Evolutionary conservation across 2,329 filamentous ascomycete genomes (phyloP).

Genomic region (Sporothrix euskadiensis): DNA sequence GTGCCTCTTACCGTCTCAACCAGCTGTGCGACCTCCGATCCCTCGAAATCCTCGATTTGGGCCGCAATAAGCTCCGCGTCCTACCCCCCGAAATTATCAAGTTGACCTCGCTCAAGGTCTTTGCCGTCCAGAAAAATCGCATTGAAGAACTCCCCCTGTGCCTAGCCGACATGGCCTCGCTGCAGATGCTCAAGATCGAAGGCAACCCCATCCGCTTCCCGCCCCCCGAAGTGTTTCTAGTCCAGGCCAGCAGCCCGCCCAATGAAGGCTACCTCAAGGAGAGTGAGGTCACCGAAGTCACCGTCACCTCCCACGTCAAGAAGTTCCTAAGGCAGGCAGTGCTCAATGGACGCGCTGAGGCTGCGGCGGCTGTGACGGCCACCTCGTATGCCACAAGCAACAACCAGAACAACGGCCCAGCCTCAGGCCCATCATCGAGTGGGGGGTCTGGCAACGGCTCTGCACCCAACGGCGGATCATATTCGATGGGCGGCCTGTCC

Average conservation of each 20-base stretch:
- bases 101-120: conserved; percentile 81
- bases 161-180: conserved; percentile 82
- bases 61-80: conserved; percentile 77
- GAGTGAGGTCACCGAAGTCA: conserved; percentile 63
- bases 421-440: conserved; percentile 20
- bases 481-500: conserved; percentile 31
- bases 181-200: conserved; percentile 86
- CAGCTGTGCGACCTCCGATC: conserved; percentile 84
- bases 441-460: conserved; percentile 22
- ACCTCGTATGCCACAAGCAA: background rate
- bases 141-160: conserved; percentile 82
- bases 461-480: background rate
- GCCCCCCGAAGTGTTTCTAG: conserved; percentile 66
- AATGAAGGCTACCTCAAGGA: conserved; percentile 60
- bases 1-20: conserved; percentile 22
- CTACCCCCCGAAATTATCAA: conserved; percentile 79
- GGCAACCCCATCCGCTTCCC: conserved; percentile 85
- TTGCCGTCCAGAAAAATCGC: conserved; percentile 83
- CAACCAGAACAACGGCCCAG: conserved; percentile 1
- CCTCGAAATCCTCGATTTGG: conserved; percentile 89
- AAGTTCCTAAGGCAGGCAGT: conserved; percentile 58
- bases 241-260: conserved; percentile 56
- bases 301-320: conserved; percentile 62
- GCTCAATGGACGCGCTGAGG: conserved; percentile 51
- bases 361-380: conserved; percentile 26